Evolutionary conservation across 2,329 filamentous ascomycete species (phyloP).

Genomic region (Cytospora leucostoma): DNA sequence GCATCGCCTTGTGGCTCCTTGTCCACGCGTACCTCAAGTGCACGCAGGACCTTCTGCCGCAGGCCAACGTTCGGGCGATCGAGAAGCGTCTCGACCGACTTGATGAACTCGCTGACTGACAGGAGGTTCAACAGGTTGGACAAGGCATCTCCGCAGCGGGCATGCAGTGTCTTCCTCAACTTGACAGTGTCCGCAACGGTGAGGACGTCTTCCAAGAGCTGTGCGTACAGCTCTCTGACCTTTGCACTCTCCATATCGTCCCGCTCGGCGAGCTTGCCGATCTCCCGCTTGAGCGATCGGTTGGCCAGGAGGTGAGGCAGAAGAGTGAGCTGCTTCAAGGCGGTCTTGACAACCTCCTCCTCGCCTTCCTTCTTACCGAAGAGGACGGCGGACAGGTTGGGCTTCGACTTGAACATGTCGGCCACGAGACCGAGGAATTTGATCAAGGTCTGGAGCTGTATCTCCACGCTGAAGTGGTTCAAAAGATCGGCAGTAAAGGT

Average conservation of each 20-base stretch:
- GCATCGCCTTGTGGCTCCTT: slow-evolving; percentile 70
- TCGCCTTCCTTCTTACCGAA: slow-evolving; percentile 58
- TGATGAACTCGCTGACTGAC: slow-evolving; percentile 85
- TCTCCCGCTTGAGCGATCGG: slow-evolving; percentile 57
- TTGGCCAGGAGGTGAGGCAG: slow-evolving; percentile 61
- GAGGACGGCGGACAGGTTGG: slow-evolving; percentile 70
- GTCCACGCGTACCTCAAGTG: slow-evolving; percentile 78
- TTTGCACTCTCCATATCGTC: slow-evolving; percentile 68
- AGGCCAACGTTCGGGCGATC: slow-evolving; percentile 73
- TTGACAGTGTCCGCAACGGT: slow-evolving; percentile 66
- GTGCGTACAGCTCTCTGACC: slow-evolving; percentile 68
- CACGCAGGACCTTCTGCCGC: slow-evolving; percentile 76
- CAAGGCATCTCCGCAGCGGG: slow-evolving; percentile 68
- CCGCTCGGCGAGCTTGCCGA: slow-evolving; percentile 56
- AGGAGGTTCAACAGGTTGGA: slow-evolving; percentile 80
- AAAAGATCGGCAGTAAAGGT: slow-evolving; percentile 77
- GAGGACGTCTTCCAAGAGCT: slow-evolving; percentile 66
- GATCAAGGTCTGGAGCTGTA: slow-evolving; percentile 76
- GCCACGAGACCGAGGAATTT: slow-evolving; percentile 74
- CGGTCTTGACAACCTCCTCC: slow-evolving; percentile 52
- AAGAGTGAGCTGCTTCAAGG: slow-evolving; percentile 56
- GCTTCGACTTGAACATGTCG: slow-evolving; percentile 76
- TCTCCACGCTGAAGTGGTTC: slow-evolving; percentile 68
- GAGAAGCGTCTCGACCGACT: slow-evolving; percentile 80
- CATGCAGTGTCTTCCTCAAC: slow-evolving; percentile 55